Conservation (phyloP, 495 filamentous ascomycete genomes). For the Neurospora discreta region DNA sequence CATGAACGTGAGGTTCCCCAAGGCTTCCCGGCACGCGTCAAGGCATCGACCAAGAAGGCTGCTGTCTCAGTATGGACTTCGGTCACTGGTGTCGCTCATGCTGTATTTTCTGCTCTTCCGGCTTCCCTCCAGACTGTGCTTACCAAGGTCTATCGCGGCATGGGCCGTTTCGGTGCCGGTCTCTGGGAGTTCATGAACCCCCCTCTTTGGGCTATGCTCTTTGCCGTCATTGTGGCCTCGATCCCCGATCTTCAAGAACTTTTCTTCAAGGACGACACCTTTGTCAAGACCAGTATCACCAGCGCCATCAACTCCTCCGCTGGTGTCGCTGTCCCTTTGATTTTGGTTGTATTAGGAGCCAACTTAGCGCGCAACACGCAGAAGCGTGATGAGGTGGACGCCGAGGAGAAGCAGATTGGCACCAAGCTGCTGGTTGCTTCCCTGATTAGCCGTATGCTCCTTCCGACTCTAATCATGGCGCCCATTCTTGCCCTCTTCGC, state of each 20-base stretch:
- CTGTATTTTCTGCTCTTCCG: constrained; percentile 40
- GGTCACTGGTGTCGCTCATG: constrained; percentile 22
- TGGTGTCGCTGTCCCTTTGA: constrained; percentile 86
- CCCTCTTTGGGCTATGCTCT: constrained; percentile 92
- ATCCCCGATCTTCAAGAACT: constrained; percentile 71
- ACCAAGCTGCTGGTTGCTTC: constrained; percentile 75
- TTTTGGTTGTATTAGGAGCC: constrained; percentile 90
- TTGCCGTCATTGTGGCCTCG: constrained; percentile 79
- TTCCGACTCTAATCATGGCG: constrained; percentile 86
- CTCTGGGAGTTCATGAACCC: constrained; percentile 96
- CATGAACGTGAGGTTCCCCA: constrained; percentile 24
- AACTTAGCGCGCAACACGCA: constrained; percentile 76
- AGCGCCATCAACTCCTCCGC: constrained; percentile 75
- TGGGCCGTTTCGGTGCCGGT: constrained; percentile 48
- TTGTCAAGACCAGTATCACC: constrained; percentile 86
- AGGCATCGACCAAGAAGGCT: constrained; percentile 5
- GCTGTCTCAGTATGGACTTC: constrained; percentile 21
- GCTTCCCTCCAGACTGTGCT: constrained; percentile 44
- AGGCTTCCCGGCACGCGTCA: constrained; percentile 19
- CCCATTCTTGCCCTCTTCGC: constrained; percentile 84
- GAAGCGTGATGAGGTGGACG: constrained; percentile 45
- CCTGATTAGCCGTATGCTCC: constrained; percentile 78
- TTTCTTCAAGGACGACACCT: constrained; percentile 85
- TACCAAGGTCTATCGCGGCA: constrained; percentile 25
- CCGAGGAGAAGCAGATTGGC: constrained; percentile 54